Evolutionary conservation across 805 yeast species (phyloP), one percentile per base, ranked within the genome.

Genomic region (Jamesozyma jinghongensis): DNA sequence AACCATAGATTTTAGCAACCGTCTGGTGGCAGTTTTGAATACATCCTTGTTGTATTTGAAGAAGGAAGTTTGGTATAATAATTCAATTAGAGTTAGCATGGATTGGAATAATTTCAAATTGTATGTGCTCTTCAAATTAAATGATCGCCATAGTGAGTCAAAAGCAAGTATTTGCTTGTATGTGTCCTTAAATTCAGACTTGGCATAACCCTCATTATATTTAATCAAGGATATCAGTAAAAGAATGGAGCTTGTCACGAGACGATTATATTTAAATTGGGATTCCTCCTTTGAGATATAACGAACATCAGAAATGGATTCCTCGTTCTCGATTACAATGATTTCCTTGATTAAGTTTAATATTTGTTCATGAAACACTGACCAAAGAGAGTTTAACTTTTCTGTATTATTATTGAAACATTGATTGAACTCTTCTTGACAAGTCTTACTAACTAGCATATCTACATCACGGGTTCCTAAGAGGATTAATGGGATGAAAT

Each of bases 381-480:
- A 63, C 81, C 88, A 80, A 4, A 86, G 56, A 36, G 74, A 71
- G 29, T 68, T 67, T 8, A 79, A 62, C 52, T 77, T 78, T 41
- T 68, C 68, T 34, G 71, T 74, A 36, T 69, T 70, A 34, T 74
- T 69, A 3, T 72, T 68, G 56, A 90, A 86, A 5, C 84, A 72
- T 3, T 54, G 52, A 14, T 65, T 57, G 25, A 87, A 56, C 10
- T 75, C 65, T 10, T 63, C 58, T 16, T 53, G 51, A 13, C 86
- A 74, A 0, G 77, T 59, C 25, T 60, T 64, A 0, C 81, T 64
- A 0, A 82, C 90, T 2, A 70, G 45, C 34, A 76, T 58, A 48
- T 88, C 97, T 2, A 70, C 53, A 51, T 90, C 97, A 54, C 69
- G 81, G 2, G 71, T 52, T 0, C 94, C 94, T 20, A 76, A 68